Evolutionary conservation across 768 basidiomycete genomes (phyloP).

Genomic region (Termitomyces sp.): DNA sequence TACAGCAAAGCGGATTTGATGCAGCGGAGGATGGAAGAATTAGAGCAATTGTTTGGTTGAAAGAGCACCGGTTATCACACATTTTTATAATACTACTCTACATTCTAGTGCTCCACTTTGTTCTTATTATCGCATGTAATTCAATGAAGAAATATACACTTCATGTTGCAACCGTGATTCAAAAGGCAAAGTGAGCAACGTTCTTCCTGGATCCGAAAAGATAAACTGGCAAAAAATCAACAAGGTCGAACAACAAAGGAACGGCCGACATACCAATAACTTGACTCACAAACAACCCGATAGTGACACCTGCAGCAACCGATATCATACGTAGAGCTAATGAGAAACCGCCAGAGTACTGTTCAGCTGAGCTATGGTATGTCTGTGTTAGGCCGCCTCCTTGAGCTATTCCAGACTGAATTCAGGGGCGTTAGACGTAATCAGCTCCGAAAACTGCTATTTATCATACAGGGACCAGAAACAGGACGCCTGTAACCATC

Average conservation of each 20-base stretch:
- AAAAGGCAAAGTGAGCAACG: conserved; percentile 73
- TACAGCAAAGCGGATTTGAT: conserved; percentile 85
- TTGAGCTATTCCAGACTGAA: conserved; percentile 69
- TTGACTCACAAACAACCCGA: conserved; percentile 79
- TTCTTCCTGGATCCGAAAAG: conserved; percentile 69
- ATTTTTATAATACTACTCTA: conserved; percentile 22
- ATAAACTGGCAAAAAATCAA: conserved; percentile 40
- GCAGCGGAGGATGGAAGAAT: conserved; percentile 84
- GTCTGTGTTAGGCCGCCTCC: conserved; percentile 64
- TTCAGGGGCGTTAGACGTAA: conserved; percentile 2
- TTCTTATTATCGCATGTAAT: conserved; percentile 7
- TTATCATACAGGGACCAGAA: conserved; percentile 74
- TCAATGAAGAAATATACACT: not conserved
- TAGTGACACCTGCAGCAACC: conserved; percentile 80
- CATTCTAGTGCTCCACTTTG: conserved; percentile 17
- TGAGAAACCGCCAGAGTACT: conserved; percentile 73
- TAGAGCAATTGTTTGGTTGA: conserved; percentile 66
- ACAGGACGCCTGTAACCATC: conserved; percentile 92
- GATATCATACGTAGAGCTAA: conserved; percentile 80
- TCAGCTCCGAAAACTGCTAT: not conserved
- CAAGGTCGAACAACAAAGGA: not conserved
- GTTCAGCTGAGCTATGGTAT: conserved; percentile 54
- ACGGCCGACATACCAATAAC: conserved; percentile 37
- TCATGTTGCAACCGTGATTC: conserved; percentile 12
- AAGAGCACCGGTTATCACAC: conserved; percentile 19